Base-by-base conservation (phyloP, 2,329 filamentous ascomycete genomes). In the Colletotrichum sp. region DNA sequence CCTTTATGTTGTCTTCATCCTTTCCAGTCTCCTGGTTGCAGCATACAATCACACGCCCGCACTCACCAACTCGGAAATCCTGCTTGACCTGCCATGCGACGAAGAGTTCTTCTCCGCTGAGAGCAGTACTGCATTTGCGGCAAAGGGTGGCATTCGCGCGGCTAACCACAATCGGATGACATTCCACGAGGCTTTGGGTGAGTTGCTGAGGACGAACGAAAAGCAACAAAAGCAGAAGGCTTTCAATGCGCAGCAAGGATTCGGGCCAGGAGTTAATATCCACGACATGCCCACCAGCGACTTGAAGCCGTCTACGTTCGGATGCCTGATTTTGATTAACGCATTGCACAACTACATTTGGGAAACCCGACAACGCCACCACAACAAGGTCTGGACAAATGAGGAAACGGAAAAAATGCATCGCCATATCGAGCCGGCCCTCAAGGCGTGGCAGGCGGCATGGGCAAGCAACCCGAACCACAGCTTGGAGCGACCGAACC, bases 341-440 rank as follows among this genome's bases (percentile, higher is more conserved):
- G 96, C 97, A 5, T 89, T 99, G 28, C 97, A 99, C 86, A 98
- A 98, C 80, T 98, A 98, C 84, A 98, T 99, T 60, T 99, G 97
- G 97, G 96, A 99, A 85, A 98, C 96, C 0, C 91, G 96, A 28
- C 96, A 98, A 84, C 90, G 96, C 68, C 96, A 98, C 80, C 93
- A 96, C 80, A 96, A 95, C 79, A 93, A 95, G 77, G 89, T 95
- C 65, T 98, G 96, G 96, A 98, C 96, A 3, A 92, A 93, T 39
- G 94, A 96, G 78, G 96, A 99, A 84, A 98, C 95, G 0, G 96
- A 99, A 79, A 95, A 96, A 78, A 98, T 99, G 96, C 96, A 98
- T 83, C 92, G 94, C 3, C 96, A 98, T 81, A 98, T 99, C 74
- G 96, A 98, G 83, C 96, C 96, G 13, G 96, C 96, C 4, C 87